Percentiles rank a stretch among this genome's conserved stretches.
These are phyloP conservation scores for Pichia pseudocactophila DNA, from an alignment of 805 yeast genomes.

Conservation along the genomic window DNA sequence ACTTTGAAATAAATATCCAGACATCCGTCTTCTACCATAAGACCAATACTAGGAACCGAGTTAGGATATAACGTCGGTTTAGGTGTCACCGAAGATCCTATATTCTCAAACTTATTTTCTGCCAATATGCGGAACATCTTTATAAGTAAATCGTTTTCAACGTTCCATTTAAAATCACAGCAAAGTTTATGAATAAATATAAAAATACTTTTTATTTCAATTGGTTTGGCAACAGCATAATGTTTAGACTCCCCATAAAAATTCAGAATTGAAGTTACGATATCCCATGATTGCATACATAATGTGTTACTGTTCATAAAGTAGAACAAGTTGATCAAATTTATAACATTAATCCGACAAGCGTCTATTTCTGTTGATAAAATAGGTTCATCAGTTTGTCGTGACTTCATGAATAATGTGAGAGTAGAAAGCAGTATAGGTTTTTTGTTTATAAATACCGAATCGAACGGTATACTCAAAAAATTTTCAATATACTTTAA, in stretches of 20 bases:
- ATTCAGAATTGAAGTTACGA: no score
- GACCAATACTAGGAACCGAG: constrained; percentile 9
- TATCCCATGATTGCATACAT: no score
- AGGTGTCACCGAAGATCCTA: constrained; percentile 12
- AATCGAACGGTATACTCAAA: constrained; percentile 14
- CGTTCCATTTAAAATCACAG: constrained; percentile 21
- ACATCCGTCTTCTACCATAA: constrained; percentile 21
- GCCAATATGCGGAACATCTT: constrained; percentile 23
- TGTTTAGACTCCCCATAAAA: no score
- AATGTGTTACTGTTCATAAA: constrained; percentile 5
- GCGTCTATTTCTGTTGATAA: constrained; percentile 6
- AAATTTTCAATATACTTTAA: constrained; percentile 12
- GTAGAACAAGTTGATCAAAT: constrained; percentile 20
- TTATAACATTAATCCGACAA: constrained; percentile 6
- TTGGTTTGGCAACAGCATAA: neutral
- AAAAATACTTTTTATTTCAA: constrained; percentile 14
- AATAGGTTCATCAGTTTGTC: constrained; percentile 22
- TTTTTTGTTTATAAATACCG: constrained; percentile 11
- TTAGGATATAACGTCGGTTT: constrained; percentile 11
- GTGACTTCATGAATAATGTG: constrained; percentile 13
- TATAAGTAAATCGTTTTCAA: constrained; percentile 25
- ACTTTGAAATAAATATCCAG: constrained; percentile 26
- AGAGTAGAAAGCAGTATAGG: constrained; percentile 19
- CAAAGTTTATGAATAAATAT: constrained; percentile 16
- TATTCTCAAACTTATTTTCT: constrained; percentile 22